These are phyloP conservation scores for Wickerhamomyces pijperi DNA, from an alignment of 805 yeast species.

Conservation along the genomic window DNA sequence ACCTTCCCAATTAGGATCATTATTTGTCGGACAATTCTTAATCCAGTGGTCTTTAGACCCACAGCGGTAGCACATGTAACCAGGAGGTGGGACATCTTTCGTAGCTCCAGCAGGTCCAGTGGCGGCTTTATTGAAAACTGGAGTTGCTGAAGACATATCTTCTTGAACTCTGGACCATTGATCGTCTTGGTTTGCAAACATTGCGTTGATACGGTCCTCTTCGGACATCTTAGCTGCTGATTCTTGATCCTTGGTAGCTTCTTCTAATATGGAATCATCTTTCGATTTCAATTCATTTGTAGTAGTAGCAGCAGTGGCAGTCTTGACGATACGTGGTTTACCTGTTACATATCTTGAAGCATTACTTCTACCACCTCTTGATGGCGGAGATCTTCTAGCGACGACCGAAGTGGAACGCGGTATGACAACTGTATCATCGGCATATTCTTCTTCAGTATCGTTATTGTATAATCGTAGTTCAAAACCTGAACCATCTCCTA, in stretches of 20 bases:
- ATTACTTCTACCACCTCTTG: slow-evolving; percentile 32
- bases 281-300: slow-evolving; percentile 7
- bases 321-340: slow-evolving; percentile 42
- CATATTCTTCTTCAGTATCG: slow-evolving; percentile 63
- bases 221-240: slow-evolving; percentile 34
- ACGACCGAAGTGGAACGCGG: slow-evolving; percentile 80
- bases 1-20: slow-evolving; percentile 90
- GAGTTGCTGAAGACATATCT: slow-evolving; percentile 75
- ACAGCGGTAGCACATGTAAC: slow-evolving; percentile 92
- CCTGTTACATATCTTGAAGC: slow-evolving; percentile 67
- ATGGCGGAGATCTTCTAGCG: slow-evolving; percentile 70
- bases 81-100: slow-evolving; percentile 78
- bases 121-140: slow-evolving; percentile 44
- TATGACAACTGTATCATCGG: slow-evolving; percentile 83
- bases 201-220: slow-evolving; percentile 77
- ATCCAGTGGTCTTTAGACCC: slow-evolving; percentile 96
- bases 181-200: slow-evolving; percentile 88
- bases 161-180: slow-evolving; percentile 95
- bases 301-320: too few species aligned
- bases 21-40: slow-evolving; percentile 87
- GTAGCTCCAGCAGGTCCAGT: slow-evolving; percentile 9
- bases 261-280: slow-evolving; percentile 6
- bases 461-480: slow-evolving; percentile 64
- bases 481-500: slow-evolving; percentile 78
- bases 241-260: slow-evolving; percentile 25